These are phyloP conservation scores for Chlamydomonas incerta DNA, from an alignment of 139 green algal genomes.

Conservation along the genomic window DNA sequence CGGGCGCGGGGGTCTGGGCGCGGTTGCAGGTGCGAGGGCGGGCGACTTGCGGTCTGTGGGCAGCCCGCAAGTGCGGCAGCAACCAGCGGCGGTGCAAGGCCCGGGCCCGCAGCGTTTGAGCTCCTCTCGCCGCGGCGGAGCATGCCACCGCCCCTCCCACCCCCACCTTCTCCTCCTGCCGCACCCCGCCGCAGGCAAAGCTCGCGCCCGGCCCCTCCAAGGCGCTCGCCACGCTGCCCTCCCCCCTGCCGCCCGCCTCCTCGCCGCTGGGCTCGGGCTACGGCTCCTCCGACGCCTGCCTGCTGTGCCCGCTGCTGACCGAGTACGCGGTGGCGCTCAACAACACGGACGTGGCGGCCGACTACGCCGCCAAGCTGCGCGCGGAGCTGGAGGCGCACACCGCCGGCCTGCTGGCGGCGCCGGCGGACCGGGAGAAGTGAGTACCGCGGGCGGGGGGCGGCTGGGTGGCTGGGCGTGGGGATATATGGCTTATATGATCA, in stretches of 20 bases:
- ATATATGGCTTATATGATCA: too few species aligned
- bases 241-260: neutral
- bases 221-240: slow-evolving; percentile 36
- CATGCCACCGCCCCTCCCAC: neutral
- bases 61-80: too few species aligned
- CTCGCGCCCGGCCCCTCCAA: slow-evolving; percentile 6
- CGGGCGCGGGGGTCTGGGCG: too few species aligned
- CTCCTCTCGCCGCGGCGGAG: neutral
- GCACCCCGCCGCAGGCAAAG: neutral
- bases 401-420: slow-evolving; percentile 60
- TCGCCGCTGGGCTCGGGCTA: neutral
- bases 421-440: slow-evolving; percentile 73
- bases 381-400: slow-evolving; percentile 83
- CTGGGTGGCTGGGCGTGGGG: too few species aligned
- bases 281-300: neutral
- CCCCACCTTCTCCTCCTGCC: neutral
- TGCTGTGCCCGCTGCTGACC: neutral
- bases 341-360: slow-evolving; percentile 82
- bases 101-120: neutral
- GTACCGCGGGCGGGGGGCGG: neutral
- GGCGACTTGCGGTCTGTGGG: too few species aligned
- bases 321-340: slow-evolving; percentile 78
- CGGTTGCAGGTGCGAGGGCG: too few species aligned
- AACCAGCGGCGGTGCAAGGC: too few species aligned
- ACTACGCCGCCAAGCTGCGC: slow-evolving; percentile 87